Evolutionary conservation across 225 moss, liverwort and hornwort genomes (phyloP).

Genomic region (Neckera pumila): DNA sequence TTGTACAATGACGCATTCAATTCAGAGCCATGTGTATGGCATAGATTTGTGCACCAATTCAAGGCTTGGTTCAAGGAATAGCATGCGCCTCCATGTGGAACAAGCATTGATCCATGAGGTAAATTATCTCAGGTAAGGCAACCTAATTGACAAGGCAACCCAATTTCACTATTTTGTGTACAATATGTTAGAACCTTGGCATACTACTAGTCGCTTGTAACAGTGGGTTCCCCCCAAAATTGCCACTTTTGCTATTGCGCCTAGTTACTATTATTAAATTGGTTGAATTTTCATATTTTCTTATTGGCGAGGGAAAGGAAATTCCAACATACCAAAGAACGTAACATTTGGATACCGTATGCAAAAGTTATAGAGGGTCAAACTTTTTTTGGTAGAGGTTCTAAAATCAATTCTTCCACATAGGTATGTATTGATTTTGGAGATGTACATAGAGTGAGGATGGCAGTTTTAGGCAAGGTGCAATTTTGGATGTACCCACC

Average conservation of each 20-base stretch:
- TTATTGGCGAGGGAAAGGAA: not conserved
- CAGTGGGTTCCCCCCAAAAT: too few species aligned
- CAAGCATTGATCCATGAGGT: too few species aligned
- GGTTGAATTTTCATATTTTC: not conserved
- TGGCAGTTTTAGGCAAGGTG: accelerated
- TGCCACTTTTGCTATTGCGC: not conserved
- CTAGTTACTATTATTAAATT: not conserved
- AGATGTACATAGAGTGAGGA: not conserved
- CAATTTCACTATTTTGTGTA: too few species aligned
- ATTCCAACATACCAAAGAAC: accelerated
- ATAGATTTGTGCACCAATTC: too few species aligned
- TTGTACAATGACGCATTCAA: too few species aligned
- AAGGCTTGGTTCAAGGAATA: too few species aligned
- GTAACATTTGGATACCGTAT: accelerated
- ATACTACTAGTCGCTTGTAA: not conserved
- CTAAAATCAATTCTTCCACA: too few species aligned
- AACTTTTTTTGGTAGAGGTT: not conserved
- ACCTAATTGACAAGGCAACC: too few species aligned
- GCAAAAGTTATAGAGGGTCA: not conserved
- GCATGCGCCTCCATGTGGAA: too few species aligned
- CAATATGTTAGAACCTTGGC: not conserved
- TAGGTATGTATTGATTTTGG: not conserved
- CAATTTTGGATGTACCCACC: not conserved
- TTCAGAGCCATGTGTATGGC: too few species aligned
- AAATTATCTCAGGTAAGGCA: too few species aligned